Percentiles rank a stretch among this genome's conserved stretches.
Evolutionary conservation across 2,329 filamentous ascomycete species (phyloP).

Genomic region (Colletotrichum graminicola): DNA sequence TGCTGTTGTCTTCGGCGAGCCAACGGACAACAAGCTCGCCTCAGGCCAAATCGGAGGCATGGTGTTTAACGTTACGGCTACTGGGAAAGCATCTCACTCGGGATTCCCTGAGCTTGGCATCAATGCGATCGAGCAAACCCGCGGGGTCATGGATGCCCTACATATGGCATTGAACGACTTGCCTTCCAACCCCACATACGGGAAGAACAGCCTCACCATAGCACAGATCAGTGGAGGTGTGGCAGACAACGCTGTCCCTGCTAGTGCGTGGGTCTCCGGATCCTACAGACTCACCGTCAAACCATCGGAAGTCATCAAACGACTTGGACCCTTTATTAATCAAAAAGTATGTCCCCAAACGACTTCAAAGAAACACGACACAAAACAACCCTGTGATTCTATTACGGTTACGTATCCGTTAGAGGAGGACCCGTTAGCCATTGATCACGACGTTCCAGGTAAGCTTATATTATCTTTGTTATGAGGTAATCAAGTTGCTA

Average conservation of each 20-base stretch:
- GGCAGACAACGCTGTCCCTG: background rate
- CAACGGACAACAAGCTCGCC: background rate
- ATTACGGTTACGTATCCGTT: background rate
- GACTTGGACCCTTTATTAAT: background rate
- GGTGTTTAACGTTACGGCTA: background rate
- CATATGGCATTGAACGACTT: background rate
- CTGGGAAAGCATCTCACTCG: background rate
- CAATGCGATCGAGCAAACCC: background rate
- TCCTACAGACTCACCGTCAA: background rate
- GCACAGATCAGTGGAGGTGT: background rate
- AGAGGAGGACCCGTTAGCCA: background rate
- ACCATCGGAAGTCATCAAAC: background rate
- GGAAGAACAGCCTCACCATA: background rate
- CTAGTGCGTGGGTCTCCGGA: background rate
- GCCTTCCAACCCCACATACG: background rate
- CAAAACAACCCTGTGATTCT: background rate
- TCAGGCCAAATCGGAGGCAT: background rate
- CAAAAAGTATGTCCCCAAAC: background rate
- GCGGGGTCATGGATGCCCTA: background rate
- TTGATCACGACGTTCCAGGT: background rate
- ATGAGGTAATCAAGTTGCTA: background rate
- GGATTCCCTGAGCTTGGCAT: background rate
- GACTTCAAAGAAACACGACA: accelerated
- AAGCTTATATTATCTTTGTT: background rate
- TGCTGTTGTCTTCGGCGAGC: background rate